phyloP scores from a whole-genome alignment of 1,284 basidiomycete genomes.

The Sporisorium reilianum region DNA sequence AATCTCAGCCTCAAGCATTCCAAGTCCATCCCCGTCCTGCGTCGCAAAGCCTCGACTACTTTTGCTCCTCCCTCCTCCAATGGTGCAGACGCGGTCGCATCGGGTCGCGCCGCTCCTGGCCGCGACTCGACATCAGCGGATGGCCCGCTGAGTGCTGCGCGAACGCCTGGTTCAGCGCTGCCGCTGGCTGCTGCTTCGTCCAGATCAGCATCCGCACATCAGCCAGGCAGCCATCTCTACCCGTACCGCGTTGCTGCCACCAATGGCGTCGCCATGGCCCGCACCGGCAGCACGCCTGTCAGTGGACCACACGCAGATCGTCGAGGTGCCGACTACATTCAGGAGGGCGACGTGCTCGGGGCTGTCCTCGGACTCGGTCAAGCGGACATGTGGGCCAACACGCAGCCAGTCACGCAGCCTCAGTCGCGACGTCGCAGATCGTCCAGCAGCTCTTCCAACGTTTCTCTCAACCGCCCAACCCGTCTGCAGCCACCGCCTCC shows the following conservation, averaged over 20 bases:
- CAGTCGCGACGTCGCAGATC: slow-evolving; percentile 14
- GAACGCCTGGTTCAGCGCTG: slow-evolving; percentile 2
- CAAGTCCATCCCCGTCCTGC: slow-evolving; percentile 51
- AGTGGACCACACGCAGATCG: slow-evolving; percentile 38
- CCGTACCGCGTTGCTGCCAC: slow-evolving; percentile 5
- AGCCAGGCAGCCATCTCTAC: slow-evolving; percentile 2
- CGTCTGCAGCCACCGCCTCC: slow-evolving; percentile 5
- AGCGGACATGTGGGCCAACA: slow-evolving; percentile 31
- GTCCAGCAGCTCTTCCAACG: slow-evolving; percentile 27
- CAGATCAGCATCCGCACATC: slow-evolving; percentile 1
- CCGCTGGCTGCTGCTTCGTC: slow-evolving; percentile 17
- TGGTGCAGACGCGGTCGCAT: slow-evolving; percentile 4
- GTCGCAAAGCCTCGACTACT: slow-evolving; percentile 39
- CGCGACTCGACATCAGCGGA: not conserved
- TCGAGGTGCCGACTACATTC: slow-evolving; percentile 26
- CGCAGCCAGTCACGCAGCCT: slow-evolving; percentile 5
- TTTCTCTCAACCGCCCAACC: not conserved
- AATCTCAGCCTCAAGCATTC: slow-evolving; percentile 50
- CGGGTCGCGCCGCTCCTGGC: not conserved
- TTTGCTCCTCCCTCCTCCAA: slow-evolving; percentile 9
- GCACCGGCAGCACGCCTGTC: slow-evolving; percentile 44
- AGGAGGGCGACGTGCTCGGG: slow-evolving; percentile 61
- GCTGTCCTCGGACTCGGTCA: slow-evolving; percentile 60
- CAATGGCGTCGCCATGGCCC: slow-evolving; percentile 22
- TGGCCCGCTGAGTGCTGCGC: not conserved